These are phyloP conservation scores for Debaryomyces fabryi DNA, from an alignment of 1,139 yeast genomes.

Conservation along the genomic window DNA sequence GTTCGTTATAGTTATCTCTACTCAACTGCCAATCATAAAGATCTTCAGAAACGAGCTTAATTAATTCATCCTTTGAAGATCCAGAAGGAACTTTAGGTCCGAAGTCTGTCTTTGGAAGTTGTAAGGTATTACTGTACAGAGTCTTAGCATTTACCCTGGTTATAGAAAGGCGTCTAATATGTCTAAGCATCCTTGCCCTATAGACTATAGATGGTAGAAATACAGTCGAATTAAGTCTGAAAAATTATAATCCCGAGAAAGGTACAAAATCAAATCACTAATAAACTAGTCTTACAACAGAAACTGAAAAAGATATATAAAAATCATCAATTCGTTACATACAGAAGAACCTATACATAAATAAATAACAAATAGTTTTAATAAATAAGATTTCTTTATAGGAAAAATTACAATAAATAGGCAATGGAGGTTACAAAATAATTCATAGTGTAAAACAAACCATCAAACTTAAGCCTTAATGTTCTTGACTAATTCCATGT, in stretches of 20 bases:
- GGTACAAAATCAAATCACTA: background rate
- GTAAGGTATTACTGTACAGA: conserved; percentile 37
- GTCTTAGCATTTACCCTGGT: conserved; percentile 7
- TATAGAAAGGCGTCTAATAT: conserved; percentile 2
- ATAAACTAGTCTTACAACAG: background rate
- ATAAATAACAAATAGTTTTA: conserved; percentile 12
- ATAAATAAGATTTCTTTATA: conserved; percentile 7
- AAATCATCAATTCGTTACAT: conserved; percentile 16
- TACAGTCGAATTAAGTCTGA: background rate
- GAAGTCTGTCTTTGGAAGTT: conserved; percentile 44
- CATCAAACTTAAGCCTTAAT: conserved; percentile 29
- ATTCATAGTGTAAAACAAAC: background rate
- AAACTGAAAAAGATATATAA: conserved; percentile 1
- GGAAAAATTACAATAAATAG: conserved; percentile 16
- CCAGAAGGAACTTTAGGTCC: conserved; percentile 46
- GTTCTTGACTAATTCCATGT: conserved; percentile 62
- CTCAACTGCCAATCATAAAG: conserved; percentile 40
- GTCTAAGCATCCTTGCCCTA: conserved; percentile 4
- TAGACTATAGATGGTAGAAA: background rate
- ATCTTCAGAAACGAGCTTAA: conserved; percentile 30
- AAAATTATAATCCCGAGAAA: conserved; percentile 6
- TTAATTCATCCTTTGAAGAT: conserved; percentile 26
- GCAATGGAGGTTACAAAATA: conserved; percentile 11
- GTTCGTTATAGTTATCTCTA: conserved; percentile 23
- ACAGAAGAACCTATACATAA: conserved; percentile 13